phyloP scores from a whole-genome alignment of 202 grass and related monocot genomes.

The Miscanthus sacchariflorus region DNA sequence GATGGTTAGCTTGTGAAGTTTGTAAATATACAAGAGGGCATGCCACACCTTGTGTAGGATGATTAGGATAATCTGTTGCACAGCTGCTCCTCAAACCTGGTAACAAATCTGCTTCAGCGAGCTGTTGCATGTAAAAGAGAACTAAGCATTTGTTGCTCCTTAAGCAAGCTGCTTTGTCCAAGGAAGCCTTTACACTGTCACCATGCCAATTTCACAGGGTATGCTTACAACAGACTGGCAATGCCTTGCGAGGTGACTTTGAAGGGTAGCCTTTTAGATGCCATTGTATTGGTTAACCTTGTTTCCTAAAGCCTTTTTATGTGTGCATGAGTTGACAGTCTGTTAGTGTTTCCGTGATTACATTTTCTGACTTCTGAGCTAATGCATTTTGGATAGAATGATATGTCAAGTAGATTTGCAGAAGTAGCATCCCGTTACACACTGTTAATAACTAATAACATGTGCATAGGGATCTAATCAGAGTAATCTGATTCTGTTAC shows the following conservation, averaged over 20 bases:
- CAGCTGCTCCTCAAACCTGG: background rate
- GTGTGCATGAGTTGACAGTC: background rate
- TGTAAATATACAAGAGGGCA: background rate
- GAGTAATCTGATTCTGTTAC: background rate
- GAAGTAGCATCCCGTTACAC: background rate
- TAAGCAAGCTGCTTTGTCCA: constrained; percentile 8
- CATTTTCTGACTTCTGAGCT: background rate
- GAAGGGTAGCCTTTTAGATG: background rate
- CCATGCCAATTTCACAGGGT: background rate
- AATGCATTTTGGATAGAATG: background rate
- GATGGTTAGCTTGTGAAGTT: constrained; percentile 10
- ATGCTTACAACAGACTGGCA: constrained; percentile 17
- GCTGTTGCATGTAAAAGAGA: background rate
- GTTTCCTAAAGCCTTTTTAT: background rate
- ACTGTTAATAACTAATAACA: too few species aligned
- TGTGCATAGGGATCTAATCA: background rate
- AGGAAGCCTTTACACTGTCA: constrained; percentile 23
- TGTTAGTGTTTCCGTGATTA: background rate
- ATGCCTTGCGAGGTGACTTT: background rate
- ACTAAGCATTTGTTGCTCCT: background rate
- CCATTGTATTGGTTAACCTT: constrained; percentile 4
- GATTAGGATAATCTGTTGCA: background rate
- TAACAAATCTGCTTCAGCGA: background rate
- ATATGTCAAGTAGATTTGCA: background rate
- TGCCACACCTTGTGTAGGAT: background rate